phyloP scores from a whole-genome alignment of 2,329 filamentous ascomycete genomes.

The Ceratocystiopsis sp. region DNA sequence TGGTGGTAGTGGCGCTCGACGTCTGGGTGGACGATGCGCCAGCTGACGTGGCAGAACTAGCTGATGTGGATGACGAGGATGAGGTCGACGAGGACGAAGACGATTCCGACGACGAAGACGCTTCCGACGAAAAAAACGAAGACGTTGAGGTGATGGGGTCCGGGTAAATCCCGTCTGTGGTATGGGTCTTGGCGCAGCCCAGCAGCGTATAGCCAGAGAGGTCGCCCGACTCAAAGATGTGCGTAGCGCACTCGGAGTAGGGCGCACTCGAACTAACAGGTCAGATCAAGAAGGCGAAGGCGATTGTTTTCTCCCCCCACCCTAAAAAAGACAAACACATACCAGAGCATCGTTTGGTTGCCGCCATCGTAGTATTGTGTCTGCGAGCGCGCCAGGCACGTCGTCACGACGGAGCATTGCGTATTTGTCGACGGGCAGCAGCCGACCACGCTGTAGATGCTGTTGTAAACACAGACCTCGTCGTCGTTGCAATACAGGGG shows the following conservation, averaged over 20 bases:
- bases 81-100: not conserved
- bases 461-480: too few relatives aligned
- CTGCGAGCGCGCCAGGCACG: too few relatives aligned
- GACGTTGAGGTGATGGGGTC: conserved; percentile 3
- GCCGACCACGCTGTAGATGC: too few relatives aligned
- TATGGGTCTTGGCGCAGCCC: conserved; percentile 13
- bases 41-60: not conserved
- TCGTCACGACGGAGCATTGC: too few relatives aligned
- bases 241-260: conserved; percentile 16
- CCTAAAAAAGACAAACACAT: too few relatives aligned
- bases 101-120: not conserved
- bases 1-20: not conserved
- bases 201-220: conserved; percentile 15
- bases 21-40: not conserved
- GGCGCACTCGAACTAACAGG: too few relatives aligned
- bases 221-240: conserved; percentile 13
- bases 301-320: too few relatives aligned
- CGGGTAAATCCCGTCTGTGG: conserved; percentile 11
- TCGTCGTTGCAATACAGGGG: too few relatives aligned
- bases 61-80: not conserved
- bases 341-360: too few relatives aligned
- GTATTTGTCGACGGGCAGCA: too few relatives aligned
- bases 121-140: not conserved
- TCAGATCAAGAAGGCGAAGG: too few relatives aligned
- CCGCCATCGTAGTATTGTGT: too few relatives aligned